Conservation (phyloP, 129 eudicot genomes). For the Flaveria trinervia region DNA sequence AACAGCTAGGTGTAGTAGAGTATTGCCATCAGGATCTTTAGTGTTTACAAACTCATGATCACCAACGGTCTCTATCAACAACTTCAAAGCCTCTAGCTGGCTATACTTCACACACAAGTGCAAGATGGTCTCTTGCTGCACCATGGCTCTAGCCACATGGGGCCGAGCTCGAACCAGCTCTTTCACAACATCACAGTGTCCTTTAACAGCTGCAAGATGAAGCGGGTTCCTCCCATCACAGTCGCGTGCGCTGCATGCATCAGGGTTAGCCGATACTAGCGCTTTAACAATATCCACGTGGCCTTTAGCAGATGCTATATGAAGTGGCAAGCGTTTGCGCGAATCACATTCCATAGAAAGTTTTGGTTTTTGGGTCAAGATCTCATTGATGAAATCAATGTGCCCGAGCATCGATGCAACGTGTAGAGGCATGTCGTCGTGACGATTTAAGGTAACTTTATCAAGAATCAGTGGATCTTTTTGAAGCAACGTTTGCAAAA, state of each 20-base stretch:
- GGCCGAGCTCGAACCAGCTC: slow-evolving; percentile 40
- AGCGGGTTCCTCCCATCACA: slow-evolving; percentile 49
- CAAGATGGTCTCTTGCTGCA: slow-evolving; percentile 36
- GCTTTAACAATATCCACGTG: slow-evolving; percentile 34
- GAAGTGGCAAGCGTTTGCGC: slow-evolving; percentile 41
- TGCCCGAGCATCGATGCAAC: slow-evolving; percentile 47
- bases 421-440: slow-evolving; percentile 42
- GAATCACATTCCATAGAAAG: slow-evolving; percentile 45
- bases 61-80: slow-evolving; percentile 20
- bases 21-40: slow-evolving; percentile 47
- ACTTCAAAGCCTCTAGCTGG: slow-evolving; percentile 42
- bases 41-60: slow-evolving; percentile 36
- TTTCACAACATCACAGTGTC: slow-evolving; percentile 36
- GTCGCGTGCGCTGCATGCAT: slow-evolving; percentile 42
- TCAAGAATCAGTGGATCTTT: slow-evolving; percentile 49
- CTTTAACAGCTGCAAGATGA: slow-evolving; percentile 63
- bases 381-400: slow-evolving; percentile 24
- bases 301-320: slow-evolving; percentile 57
- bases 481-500: slow-evolving; percentile 33
- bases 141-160: slow-evolving; percentile 36
- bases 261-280: slow-evolving; percentile 9
- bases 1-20: slow-evolving; percentile 43
- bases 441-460: slow-evolving; percentile 15
- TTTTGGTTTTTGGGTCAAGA: slow-evolving; percentile 40
- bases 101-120: slow-evolving; percentile 48